Conservation (phyloP, 768 basidiomycete species). For the Serpula lacrymans region DNA sequence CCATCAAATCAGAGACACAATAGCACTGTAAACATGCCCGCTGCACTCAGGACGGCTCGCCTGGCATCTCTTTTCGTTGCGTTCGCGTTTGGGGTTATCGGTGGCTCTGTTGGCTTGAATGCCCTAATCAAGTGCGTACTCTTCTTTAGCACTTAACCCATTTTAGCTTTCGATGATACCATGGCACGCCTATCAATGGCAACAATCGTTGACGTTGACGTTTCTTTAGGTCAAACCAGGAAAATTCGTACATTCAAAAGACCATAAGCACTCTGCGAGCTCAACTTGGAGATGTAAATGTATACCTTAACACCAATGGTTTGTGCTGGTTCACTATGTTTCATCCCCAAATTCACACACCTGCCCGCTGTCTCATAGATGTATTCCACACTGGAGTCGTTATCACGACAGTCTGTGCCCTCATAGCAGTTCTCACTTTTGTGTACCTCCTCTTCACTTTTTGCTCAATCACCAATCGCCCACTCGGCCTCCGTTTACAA, state of each 20-base stretch:
- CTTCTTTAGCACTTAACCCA: background rate
- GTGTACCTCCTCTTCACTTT: slow-evolving; percentile 22
- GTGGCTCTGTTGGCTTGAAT: slow-evolving; percentile 14
- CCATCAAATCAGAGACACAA: no score
- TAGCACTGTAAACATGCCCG: slow-evolving; percentile 2
- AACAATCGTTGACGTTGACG: no score
- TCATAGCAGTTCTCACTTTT: slow-evolving; percentile 30
- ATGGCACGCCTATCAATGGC: no score
- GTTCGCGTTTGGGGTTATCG: slow-evolving; percentile 26
- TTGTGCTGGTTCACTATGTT: background rate
- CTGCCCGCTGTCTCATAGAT: slow-evolving; percentile 25
- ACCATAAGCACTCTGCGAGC: slow-evolving; percentile 1
- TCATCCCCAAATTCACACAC: background rate
- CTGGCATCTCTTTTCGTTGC: slow-evolving; percentile 26
- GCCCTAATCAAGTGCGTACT: slow-evolving; percentile 18
- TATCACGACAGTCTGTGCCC: slow-evolving; percentile 30
- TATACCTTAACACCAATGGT: slow-evolving; percentile 12
- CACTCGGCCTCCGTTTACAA: slow-evolving; percentile 27
- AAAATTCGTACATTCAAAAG: slow-evolving; percentile 7
- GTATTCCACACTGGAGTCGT: slow-evolving; percentile 37
- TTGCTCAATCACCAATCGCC: slow-evolving; percentile 7
- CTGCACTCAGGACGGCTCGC: slow-evolving; percentile 20
- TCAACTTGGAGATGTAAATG: slow-evolving; percentile 1
- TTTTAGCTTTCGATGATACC: background rate
- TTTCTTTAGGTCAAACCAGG: slow-evolving; percentile 16